Percentiles rank a stretch among this genome's conserved stretches.
These are phyloP conservation scores for Pichia gijzeniarum DNA, from an alignment of 805 yeast genomes.

Conservation along the genomic window DNA sequence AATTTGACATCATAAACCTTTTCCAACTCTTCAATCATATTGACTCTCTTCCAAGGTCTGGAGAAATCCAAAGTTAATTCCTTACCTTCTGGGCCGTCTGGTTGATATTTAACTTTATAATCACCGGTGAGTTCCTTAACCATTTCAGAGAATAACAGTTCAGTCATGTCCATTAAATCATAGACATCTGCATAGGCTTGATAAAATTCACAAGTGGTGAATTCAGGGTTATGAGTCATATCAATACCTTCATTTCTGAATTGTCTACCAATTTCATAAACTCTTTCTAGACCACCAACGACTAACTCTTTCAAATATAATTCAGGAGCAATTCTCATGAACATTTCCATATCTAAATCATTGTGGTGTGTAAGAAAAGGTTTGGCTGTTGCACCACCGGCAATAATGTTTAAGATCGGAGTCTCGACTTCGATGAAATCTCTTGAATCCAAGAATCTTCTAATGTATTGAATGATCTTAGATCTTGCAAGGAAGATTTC, in stretches of 20 bases:
- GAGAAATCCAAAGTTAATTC: conserved; percentile 76
- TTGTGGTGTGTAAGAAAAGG: conserved; percentile 97
- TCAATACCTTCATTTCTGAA: conserved; percentile 98
- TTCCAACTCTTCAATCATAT: conserved; percentile 95
- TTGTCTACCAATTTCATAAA: conserved; percentile 97
- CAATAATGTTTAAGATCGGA: conserved; percentile 97
- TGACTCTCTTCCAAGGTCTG: conserved; percentile 98
- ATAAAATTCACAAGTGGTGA: conserved; percentile 97
- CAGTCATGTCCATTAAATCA: conserved; percentile 94
- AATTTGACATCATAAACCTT: conserved; percentile 77
- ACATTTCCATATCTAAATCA: conserved; percentile 93
- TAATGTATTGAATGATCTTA: conserved; percentile 80
- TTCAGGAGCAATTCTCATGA: conserved; percentile 98
- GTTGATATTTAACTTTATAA: conserved; percentile 83
- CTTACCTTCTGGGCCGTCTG: conserved; percentile 86
- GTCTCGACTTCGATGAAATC: conserved; percentile 95
- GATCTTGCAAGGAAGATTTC: conserved; percentile 85
- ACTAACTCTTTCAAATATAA: conserved; percentile 92
- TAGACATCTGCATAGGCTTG: conserved; percentile 97
- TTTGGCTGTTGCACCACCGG: conserved; percentile 99
- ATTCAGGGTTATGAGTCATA: conserved; percentile 98
- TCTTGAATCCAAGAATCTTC: conserved; percentile 80
- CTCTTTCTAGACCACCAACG: conserved; percentile 97
- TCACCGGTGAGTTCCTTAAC: conserved; percentile 91
- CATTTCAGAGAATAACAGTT: conserved; percentile 90